phyloP scores from a whole-genome alignment of 495 filamentous ascomycete species.

The Astrothelium subdiscretum region DNA sequence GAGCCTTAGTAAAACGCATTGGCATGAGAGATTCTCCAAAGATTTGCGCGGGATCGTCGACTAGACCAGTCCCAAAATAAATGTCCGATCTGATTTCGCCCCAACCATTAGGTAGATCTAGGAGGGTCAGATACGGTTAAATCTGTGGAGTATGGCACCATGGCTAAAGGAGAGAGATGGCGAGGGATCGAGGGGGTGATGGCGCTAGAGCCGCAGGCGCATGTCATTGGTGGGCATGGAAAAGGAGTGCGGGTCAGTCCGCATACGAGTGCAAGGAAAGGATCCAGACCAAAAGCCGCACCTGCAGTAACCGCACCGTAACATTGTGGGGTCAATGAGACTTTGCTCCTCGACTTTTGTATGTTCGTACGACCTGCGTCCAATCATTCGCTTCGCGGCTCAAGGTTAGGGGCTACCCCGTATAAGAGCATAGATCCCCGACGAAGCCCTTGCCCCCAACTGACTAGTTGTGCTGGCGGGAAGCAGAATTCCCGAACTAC shows the following conservation, averaged over 20 bases:
- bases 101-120: not conserved
- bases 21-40: no score
- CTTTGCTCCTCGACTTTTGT: not conserved
- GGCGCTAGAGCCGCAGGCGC: not conserved
- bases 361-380: not conserved
- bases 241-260: conserved; percentile 1
- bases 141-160: not conserved
- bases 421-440: not conserved
- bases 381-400: not conserved
- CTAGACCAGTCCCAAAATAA: not conserved
- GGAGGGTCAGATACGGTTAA: not conserved
- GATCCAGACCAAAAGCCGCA: not conserved
- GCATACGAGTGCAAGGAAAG: not conserved
- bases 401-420: not conserved
- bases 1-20: no score
- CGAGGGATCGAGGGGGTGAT: conserved; percentile 1
- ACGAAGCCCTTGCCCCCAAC: not conserved
- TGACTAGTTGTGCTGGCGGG: not conserved
- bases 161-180: not conserved
- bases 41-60: not conserved
- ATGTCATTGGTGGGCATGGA: not conserved
- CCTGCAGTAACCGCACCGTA: not conserved
- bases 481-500: not conserved
- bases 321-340: not conserved
- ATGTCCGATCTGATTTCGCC: conserved; percentile 1